Percentiles rank a stretch among this genome's conserved stretches.
These are phyloP conservation scores for Aspergillus sp. DNA, from an alignment of 2,329 filamentous ascomycete genomes.

Conservation along the genomic window DNA sequence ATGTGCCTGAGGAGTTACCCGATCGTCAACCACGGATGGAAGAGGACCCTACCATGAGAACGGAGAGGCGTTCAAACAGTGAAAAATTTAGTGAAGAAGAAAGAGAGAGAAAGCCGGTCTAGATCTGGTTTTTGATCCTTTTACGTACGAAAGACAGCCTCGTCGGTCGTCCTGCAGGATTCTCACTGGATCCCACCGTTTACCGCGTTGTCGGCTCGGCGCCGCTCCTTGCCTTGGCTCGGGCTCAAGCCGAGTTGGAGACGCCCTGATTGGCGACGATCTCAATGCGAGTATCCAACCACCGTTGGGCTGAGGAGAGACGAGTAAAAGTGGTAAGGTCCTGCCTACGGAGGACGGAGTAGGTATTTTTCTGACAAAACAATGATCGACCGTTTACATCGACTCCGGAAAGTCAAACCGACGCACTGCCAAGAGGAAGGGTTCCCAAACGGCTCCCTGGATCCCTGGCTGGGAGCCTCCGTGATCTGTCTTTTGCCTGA, in stretches of 20 bases:
- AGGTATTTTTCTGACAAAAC: neutral
- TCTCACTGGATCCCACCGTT: no score
- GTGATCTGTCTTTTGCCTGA: no score
- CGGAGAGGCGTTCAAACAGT: no score
- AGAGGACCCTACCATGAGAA: no score
- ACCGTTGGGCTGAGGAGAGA: neutral
- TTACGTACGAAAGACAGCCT: neutral
- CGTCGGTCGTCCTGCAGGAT: no score
- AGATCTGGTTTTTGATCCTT: neutral
- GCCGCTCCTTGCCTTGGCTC: neutral
- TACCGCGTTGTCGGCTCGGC: neutral
- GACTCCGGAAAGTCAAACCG: conserved; percentile 11
- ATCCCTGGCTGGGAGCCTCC: no score
- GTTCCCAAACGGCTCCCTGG: neutral
- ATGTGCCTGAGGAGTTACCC: no score
- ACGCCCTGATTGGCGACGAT: neutral
- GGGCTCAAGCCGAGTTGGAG: conserved; percentile 4
- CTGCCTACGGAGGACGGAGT: no score
- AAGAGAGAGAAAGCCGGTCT: neutral
- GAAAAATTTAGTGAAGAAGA: no score
- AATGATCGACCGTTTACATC: conserved; percentile 16
- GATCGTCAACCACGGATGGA: no score
- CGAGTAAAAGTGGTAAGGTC: no score
- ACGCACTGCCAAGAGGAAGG: neutral
- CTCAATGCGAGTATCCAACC: neutral